Evolutionary conservation across 257 asterid species (phyloP), one percentile per base, ranked within the genome.

Genomic region (Thymus mandschuricus): DNA sequence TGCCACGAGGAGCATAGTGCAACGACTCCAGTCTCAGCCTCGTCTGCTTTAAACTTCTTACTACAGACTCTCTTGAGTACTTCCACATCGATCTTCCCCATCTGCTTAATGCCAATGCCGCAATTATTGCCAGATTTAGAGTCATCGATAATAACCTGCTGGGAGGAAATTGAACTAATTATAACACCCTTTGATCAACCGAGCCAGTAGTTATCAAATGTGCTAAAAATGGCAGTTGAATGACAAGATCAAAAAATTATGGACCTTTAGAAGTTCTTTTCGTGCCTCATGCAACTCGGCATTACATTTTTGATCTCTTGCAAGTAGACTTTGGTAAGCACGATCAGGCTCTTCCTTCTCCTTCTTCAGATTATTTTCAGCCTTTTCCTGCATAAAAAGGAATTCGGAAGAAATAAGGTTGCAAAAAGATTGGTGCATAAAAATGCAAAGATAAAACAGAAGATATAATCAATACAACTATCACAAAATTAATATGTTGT

Each of bases 31-130:
- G 70, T 30, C 0, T 83, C 87, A 52, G 40, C 40, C 5, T 35
- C 5, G 3, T 5, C 5, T 3, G 40, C 40, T 35, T 35, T 5
- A 5, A 35, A 35, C 52, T 66, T 82, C 60, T 38, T 21, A 68
- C 79, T 83, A 83, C 92, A 86, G 9, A 74, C 75, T 4, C 35
- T 72, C 69, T 52, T 76, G 46, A 88, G 85, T 10, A 86, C 68
- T 79, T 81, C 79, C 27, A 66, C 70, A 43, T 86, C 87, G 21
- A 87, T 79, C 46, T 87, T 90, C 1, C 92, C 94, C 90, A 88
- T 88, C 62, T 88, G 74, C 71, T 84, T 88, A 34, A 86, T 74
- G 72, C 94, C 92, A 35, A 85, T 82, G 57, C 64, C 76, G 9
- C 82, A 84, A 29, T 81, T 84, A 27, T 13, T 35, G 66, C 83